Evolutionary conservation across 192 early-diverging fungal species (phyloP).

Genomic region (Borealophlyctis nickersoniae): DNA sequence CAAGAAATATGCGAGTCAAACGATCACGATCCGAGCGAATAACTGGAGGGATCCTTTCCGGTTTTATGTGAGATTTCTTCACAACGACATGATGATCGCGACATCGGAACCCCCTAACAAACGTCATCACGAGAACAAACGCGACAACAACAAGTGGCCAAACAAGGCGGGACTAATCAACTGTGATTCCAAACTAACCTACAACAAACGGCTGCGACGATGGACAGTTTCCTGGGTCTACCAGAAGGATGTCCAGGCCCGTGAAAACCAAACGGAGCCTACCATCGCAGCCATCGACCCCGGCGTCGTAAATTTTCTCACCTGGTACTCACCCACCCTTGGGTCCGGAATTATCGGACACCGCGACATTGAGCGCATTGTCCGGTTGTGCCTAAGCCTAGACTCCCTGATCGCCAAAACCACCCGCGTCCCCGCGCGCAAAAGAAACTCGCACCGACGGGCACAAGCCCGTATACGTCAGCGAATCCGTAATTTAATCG

Average conservation of each 20-base stretch:
- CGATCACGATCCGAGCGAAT: too few relatives aligned
- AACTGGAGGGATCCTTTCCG: too few relatives aligned
- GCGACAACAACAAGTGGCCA: too few relatives aligned
- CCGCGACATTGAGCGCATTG: not conserved
- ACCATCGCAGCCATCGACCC: slow-evolving; percentile 7
- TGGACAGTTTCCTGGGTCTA: too few relatives aligned
- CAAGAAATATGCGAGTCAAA: too few relatives aligned
- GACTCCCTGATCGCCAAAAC: not conserved
- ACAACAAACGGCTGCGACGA: not conserved
- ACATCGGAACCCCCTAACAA: too few relatives aligned
- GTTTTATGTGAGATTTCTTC: too few relatives aligned
- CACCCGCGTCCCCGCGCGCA: not conserved
- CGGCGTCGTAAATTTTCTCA: not conserved
- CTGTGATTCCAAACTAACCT: not conserved
- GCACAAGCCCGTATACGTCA: slow-evolving; percentile 7
- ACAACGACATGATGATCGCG: too few relatives aligned
- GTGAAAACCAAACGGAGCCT: too few relatives aligned
- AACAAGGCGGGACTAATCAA: too few relatives aligned
- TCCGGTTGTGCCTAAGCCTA: not conserved
- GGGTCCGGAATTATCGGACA: slow-evolving; percentile 2
- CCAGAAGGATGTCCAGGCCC: too few relatives aligned
- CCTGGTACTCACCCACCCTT: slow-evolving; percentile 4
- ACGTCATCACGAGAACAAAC: too few relatives aligned
- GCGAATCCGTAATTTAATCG: not conserved
- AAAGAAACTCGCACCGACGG: not conserved